A percentile compares a stretch with the other conserved stretches of the same genome.
These are phyloP conservation scores for Lanzia echinophila DNA, from an alignment of 2,329 filamentous ascomycete genomes.

Conservation along the genomic window DNA sequence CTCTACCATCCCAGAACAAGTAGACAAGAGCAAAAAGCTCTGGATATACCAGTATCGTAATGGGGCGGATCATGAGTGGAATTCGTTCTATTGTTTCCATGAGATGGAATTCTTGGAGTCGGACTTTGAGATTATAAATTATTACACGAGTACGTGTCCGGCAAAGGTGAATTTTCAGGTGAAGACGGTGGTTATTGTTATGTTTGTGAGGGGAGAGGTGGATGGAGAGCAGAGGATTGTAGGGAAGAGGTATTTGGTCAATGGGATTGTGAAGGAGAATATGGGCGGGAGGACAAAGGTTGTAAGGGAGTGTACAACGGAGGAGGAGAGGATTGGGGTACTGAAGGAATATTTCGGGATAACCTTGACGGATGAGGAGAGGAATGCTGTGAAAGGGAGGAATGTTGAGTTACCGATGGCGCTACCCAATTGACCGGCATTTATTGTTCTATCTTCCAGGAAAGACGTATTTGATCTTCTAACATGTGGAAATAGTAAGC, in stretches of 20 bases:
- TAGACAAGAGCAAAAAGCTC: constrained; percentile 38
- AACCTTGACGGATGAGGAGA: constrained; percentile 43
- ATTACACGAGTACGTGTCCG: constrained; percentile 47
- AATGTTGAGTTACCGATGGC: constrained; percentile 14
- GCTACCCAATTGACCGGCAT: background rate
- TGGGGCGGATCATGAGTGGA: constrained; percentile 44
- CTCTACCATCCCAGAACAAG: constrained; percentile 42
- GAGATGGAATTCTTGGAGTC: constrained; percentile 55
- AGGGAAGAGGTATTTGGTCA: constrained; percentile 47
- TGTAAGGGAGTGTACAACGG: constrained; percentile 41
- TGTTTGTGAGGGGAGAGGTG: constrained; percentile 43
- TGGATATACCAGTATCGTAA: constrained; percentile 61
- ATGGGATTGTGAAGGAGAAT: constrained; percentile 47
- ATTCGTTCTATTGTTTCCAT: constrained; percentile 57
- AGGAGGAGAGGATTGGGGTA: constrained; percentile 46
- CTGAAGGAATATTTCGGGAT: constrained; percentile 46
- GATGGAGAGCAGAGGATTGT: constrained; percentile 34
- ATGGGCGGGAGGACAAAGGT: constrained; percentile 43
- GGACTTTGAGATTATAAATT: constrained; percentile 58
- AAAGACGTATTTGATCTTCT: background rate
- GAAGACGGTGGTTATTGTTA: constrained; percentile 45
- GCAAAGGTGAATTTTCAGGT: constrained; percentile 53
- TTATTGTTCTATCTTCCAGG: too few relatives aligned
- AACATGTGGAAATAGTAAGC: too few relatives aligned
- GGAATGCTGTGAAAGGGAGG: constrained; percentile 42